Evolutionary conservation across 441 rosid species (phyloP).

Genomic region (Jatropha multifida): DNA sequence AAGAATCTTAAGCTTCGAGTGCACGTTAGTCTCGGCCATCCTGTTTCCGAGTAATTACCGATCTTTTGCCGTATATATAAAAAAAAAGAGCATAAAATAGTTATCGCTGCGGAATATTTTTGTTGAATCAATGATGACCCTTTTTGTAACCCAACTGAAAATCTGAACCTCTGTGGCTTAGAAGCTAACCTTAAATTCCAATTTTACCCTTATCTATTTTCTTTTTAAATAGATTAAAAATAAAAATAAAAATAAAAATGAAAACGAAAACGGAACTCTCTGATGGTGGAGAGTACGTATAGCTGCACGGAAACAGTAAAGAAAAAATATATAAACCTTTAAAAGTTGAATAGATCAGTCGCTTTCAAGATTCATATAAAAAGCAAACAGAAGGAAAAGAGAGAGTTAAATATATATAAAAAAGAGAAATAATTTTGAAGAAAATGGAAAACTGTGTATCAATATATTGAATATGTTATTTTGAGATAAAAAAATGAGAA

Average conservation of each 20-base stretch:
- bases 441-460: not conserved
- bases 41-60: conserved; percentile 18
- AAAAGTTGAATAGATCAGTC: conserved; percentile 41
- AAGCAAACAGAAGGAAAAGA: not conserved
- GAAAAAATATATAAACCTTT: conserved; percentile 24
- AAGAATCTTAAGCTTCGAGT: conserved; percentile 20
- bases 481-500: not conserved
- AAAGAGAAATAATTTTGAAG: not conserved
- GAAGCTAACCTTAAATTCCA: not conserved
- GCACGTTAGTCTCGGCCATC: conserved; percentile 20
- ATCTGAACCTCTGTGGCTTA: not conserved
- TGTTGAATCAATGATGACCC: conserved; percentile 1
- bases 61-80: conserved; percentile 18
- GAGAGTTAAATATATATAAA: not conserved
- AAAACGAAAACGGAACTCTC: not conserved
- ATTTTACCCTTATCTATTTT: not conserved
- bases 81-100: not conserved
- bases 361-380: conserved; percentile 29
- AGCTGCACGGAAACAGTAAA: conserved; percentile 24
- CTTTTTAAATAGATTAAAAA: not conserved
- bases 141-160: not conserved
- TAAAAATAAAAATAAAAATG: not conserved
- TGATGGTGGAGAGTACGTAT: not conserved
- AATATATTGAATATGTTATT: not conserved
- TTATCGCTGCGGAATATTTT: not conserved